Evolutionary conservation across 75 land plant genomes (phyloP).

Genomic region (Cupressus sempervirens): DNA sequence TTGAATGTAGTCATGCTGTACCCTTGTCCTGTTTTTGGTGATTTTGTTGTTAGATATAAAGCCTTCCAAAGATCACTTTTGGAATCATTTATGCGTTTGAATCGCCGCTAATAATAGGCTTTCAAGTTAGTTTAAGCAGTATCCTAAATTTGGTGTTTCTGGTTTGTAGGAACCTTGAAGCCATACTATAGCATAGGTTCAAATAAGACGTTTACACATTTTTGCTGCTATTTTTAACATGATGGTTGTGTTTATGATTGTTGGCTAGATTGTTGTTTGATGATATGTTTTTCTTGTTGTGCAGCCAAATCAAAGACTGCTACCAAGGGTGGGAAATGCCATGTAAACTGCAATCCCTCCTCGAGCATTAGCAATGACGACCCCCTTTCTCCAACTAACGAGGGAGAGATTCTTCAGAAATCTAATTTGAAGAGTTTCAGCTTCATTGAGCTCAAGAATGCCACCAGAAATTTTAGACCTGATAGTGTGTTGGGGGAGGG

Average conservation of each 20-base stretch:
- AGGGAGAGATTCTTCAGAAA: conserved; percentile 27
- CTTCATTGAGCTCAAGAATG: conserved; percentile 31
- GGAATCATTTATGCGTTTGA: no score
- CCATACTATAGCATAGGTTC: neutral
- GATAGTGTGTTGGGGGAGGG: conserved; percentile 36
- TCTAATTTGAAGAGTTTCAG: conserved; percentile 29
- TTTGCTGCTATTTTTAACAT: neutral
- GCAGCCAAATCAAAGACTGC: conserved; percentile 1
- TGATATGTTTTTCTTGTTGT: neutral
- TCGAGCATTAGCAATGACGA: conserved; percentile 9
- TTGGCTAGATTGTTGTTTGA: neutral
- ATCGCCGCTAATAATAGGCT: neutral
- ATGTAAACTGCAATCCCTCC: neutral
- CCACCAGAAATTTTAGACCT: conserved; percentile 39
- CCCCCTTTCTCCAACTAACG: conserved; percentile 17
- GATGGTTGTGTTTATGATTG: neutral
- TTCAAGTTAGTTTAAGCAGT: neutral
- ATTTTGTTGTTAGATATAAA: neutral
- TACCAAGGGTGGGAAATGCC: neutral
- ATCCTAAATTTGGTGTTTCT: neutral
- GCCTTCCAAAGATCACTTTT: no score
- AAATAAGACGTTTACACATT: neutral
- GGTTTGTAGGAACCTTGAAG: neutral
- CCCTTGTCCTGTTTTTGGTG: neutral
- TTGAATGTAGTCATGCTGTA: neutral